Evolutionary conservation across 805 yeast species (phyloP).

Genomic region (Saccharomyces mikatae): DNA sequence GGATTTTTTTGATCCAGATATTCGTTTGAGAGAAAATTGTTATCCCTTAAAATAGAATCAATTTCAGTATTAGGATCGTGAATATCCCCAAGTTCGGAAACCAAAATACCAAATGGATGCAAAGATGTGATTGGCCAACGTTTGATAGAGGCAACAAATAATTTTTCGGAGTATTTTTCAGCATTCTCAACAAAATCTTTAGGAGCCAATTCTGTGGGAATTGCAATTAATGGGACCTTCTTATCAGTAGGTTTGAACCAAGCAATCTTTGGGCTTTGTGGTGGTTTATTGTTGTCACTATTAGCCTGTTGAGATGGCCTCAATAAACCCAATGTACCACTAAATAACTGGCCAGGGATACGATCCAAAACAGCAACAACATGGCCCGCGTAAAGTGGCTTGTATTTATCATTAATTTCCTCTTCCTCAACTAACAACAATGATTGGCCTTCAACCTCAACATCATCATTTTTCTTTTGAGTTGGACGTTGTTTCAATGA

Average conservation of each 20-base stretch:
- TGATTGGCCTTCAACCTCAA: conserved; percentile 97
- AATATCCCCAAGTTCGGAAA: conserved; percentile 76
- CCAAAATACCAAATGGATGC: conserved; percentile 94
- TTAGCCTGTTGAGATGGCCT: conserved; percentile 93
- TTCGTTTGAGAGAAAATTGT: conserved; percentile 74
- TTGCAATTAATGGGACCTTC: conserved; percentile 94
- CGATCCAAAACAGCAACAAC: conserved; percentile 97
- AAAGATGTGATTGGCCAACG: conserved; percentile 99
- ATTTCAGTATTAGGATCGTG: conserved; percentile 73
- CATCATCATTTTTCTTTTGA: conserved; percentile 95
- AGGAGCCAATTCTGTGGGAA: conserved; percentile 98
- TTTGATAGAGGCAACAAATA: conserved; percentile 91
- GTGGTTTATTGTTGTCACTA: conserved; percentile 41
- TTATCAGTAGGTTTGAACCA: conserved; percentile 99
- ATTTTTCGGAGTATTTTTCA: conserved; percentile 67
- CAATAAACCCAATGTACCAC: conserved; percentile 87
- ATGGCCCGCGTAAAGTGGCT: conserved; percentile 95
- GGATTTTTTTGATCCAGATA: conserved; percentile 44
- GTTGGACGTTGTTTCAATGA: conserved; percentile 92
- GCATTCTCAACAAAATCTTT: conserved; percentile 89
- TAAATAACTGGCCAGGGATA: conserved; percentile 91
- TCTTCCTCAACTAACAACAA: conserved; percentile 88
- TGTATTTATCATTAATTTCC: conserved; percentile 84
- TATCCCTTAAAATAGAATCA: conserved; percentile 82
- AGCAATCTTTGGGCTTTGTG: conserved; percentile 81